Base-by-base conservation (phyloP, 1,139 yeast species). In the Debaryomyces fabryi region DNA sequence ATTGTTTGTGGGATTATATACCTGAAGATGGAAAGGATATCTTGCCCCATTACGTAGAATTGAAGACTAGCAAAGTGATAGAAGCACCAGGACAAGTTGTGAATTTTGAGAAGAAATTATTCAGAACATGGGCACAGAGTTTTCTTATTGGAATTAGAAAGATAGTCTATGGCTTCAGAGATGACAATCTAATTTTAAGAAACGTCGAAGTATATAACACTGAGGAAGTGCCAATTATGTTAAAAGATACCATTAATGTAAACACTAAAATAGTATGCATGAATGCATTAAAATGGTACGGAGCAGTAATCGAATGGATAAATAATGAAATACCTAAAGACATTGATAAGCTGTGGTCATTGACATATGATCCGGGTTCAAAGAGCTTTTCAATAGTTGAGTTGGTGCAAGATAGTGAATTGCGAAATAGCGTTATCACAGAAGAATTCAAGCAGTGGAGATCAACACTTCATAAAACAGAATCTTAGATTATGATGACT, bases 91-190 rank as follows among this genome's bases (percentile, higher is more conserved):
- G 73, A 12, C 83, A 82, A 35, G 80, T 83, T 20, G 68, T 71
- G 29, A 75, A 69, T 6, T 91, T 92, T 60, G 97, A 92, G 62
- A 79, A 67, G 64, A 91, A 85, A 63, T 67, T 92, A 39, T 81
- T 86, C 64, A 81, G 76, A 52, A 79, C 95, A 0, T 95, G 99
- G 99, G 91, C 96, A 3, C 98, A 92, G 69, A 86, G 96, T 53
- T 95, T 92, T 64, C 70, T 95, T 37, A 76, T 90, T 46, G 99
- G 99, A 3, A 79, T 92, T 15, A 84, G 86, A 9, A 81, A 81
- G 52, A 77, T 93, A 3, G 80, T 88, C 1, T 88, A 89, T 62
- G 99, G 97, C 0, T 93, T 88, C 67, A 77, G 97, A 53, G 96
- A 91, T 62, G 87, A 87, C 25, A 70, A 79, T 38, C 77, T 88